These are phyloP conservation scores for Collybia sp. DNA, from an alignment of 768 basidiomycete species.

Conservation along the genomic window DNA sequence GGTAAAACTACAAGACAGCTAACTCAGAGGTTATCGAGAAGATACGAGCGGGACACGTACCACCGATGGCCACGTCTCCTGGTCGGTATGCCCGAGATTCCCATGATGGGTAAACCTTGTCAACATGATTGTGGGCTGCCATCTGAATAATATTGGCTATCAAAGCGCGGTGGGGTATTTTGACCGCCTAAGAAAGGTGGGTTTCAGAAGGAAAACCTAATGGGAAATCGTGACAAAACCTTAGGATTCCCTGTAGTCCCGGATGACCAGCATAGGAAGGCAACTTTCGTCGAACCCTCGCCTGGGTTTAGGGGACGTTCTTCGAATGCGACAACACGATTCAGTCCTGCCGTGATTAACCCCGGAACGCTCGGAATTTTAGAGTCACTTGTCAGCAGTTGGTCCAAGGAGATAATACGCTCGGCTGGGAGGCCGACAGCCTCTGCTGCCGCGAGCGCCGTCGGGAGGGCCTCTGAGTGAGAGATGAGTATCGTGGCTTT, in stretches of 20 bases:
- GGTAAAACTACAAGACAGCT: conserved; percentile 20
- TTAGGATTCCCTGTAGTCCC: conserved; percentile 69
- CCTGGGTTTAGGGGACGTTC: conserved; percentile 41
- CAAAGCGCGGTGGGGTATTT: conserved; percentile 48
- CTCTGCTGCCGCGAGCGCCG: conserved; percentile 31
- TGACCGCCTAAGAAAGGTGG: conserved; percentile 35
- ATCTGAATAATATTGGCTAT: conserved; percentile 53
- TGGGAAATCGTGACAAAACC: conserved; percentile 19
- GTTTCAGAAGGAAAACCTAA: too few relatives aligned
- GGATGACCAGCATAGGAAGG: conserved; percentile 61
- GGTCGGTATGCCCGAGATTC: conserved; percentile 30
- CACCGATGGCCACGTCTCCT: conserved; percentile 44
- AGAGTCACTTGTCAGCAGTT: conserved; percentile 1
- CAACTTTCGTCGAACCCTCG: conserved; percentile 57
- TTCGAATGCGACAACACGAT: conserved; percentile 22
- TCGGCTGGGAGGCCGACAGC: conserved; percentile 28
- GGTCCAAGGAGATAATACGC: conserved; percentile 35
- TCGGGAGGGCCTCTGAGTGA: conserved; percentile 32
- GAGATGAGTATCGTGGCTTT: conserved; percentile 38
- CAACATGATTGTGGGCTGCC: conserved; percentile 33
- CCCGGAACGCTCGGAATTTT: conserved; percentile 15
- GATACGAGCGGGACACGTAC: conserved; percentile 11
- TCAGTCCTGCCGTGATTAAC: conserved; percentile 19
- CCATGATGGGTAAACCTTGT: conserved; percentile 18
- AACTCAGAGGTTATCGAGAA: conserved; percentile 8